Percentiles rank a stretch among this genome's conserved stretches.
These are phyloP conservation scores for Rhexocercosporidium sp. DNA, from an alignment of 2,329 filamentous ascomycete species.

Conservation along the genomic window DNA sequence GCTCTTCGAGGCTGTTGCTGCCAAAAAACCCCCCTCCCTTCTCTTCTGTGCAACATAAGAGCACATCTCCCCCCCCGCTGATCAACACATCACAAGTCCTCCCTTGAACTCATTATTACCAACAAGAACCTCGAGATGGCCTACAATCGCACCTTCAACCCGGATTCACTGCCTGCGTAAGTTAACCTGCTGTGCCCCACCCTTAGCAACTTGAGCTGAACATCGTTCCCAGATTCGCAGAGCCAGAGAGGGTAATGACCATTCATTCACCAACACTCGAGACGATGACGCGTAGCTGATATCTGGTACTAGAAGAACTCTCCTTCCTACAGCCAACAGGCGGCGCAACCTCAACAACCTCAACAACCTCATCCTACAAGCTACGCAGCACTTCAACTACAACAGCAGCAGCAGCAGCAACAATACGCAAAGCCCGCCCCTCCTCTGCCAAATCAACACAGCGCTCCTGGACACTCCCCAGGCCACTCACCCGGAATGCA, in stretches of 20 bases:
- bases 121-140: slow-evolving; percentile 66
- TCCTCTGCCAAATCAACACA: slow-evolving; percentile 33
- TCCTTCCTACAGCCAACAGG: slow-evolving; percentile 21
- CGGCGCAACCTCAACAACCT: no score
- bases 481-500: slow-evolving; percentile 36
- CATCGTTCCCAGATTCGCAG: slow-evolving; percentile 51
- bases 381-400: slow-evolving; percentile 31
- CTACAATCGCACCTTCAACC: slow-evolving; percentile 92
- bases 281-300: slow-evolving; percentile 15
- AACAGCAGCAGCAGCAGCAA: slow-evolving; percentile 36
- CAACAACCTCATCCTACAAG: slow-evolving; percentile 39
- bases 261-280: neutral
- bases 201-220: slow-evolving; percentile 11
- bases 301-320: slow-evolving; percentile 23
- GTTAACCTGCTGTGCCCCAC: slow-evolving; percentile 42
- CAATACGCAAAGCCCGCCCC: slow-evolving; percentile 40
- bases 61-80: slow-evolving; percentile 2
- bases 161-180: slow-evolving; percentile 91
- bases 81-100: slow-evolving; percentile 11
- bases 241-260: slow-evolving; percentile 50
- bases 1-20: slow-evolving; percentile 5
- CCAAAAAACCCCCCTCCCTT: neutral
- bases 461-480: slow-evolving; percentile 11
- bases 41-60: slow-evolving; percentile 12
- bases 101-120: slow-evolving; percentile 2